Percentiles rank a stretch among this genome's conserved stretches.
phyloP scores from a whole-genome alignment of 148 eudicot genomes.

The Polygonum aviculare region DNA sequence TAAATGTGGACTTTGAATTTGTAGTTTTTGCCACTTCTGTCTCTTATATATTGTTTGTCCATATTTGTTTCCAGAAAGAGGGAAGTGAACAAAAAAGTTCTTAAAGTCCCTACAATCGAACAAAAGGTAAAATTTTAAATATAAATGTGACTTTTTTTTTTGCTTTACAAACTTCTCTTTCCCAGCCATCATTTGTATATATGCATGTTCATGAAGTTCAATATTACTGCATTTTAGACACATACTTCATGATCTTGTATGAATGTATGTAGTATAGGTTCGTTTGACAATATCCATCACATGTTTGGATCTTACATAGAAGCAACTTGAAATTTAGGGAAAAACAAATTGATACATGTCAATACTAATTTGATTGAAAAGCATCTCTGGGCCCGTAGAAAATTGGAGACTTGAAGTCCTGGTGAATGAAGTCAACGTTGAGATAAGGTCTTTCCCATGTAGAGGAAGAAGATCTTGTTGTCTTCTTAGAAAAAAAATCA shows the following conservation, averaged over 20 bases:
- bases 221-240: not conserved
- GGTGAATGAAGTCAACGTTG: not conserved
- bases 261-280: not conserved
- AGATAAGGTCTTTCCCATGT: too few species aligned
- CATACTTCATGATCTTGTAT: not conserved
- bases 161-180: not conserved
- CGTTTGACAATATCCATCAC: not conserved
- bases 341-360: not conserved
- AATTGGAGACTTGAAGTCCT: not conserved
- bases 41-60: not conserved
- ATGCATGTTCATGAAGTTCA: not conserved
- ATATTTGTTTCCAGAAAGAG: constrained; percentile 62
- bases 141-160: not conserved
- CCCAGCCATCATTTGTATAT: not conserved
- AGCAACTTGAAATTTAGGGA: not conserved
- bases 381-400: not conserved
- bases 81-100: constrained; percentile 96
- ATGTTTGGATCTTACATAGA: not conserved
- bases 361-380: not conserved
- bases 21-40: not conserved
- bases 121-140: constrained; percentile 52
- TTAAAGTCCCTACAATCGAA: constrained; percentile 90
- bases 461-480: not conserved
- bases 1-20: not conserved
- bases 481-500: not conserved